phyloP scores from a whole-genome alignment of 768 basidiomycete genomes.

The Collybiopsis luxurians region DNA sequence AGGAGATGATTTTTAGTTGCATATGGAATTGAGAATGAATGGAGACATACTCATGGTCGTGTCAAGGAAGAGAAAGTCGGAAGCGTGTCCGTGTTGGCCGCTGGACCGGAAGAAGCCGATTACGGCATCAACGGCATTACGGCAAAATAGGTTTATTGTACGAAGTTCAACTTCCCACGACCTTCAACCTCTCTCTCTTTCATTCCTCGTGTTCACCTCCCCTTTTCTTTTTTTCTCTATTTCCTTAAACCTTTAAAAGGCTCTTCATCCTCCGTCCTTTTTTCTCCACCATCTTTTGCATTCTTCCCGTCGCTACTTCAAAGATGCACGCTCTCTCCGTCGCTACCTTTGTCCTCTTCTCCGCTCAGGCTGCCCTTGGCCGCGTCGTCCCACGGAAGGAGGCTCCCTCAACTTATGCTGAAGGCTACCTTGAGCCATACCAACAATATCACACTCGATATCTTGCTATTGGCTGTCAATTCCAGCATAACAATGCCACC shows the following conservation, averaged over 20 bases:
- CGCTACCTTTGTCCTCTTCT: conserved; percentile 38
- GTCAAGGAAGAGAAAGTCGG: too few relatives aligned
- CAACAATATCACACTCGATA: conserved; percentile 60
- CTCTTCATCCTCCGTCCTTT: conserved; percentile 16
- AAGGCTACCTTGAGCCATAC: conserved; percentile 51
- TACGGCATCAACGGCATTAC: too few relatives aligned
- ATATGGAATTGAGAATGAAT: not conserved
- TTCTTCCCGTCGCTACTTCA: conserved; percentile 13
- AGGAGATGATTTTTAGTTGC: conserved; percentile 17
- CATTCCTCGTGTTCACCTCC: conserved; percentile 8
- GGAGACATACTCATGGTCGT: conserved; percentile 5
- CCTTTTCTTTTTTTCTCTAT: conserved; percentile 21
- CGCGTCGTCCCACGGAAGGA: conserved; percentile 35
- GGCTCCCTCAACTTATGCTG: conserved; percentile 36
- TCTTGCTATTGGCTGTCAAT: conserved; percentile 48
- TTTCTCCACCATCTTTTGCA: conserved; percentile 25
- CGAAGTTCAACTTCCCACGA: conserved; percentile 4
- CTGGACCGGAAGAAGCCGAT: too few relatives aligned
- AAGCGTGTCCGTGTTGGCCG: too few relatives aligned
- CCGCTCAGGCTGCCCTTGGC: conserved; percentile 26
- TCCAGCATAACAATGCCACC: conserved; percentile 39
- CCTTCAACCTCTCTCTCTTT: not conserved
- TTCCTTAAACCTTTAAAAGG: conserved; percentile 25
- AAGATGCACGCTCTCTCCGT: conserved; percentile 40
- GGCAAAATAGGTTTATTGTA: too few relatives aligned